These are phyloP conservation scores for Colletotrichum coccodes DNA, from an alignment of 2,329 filamentous ascomycete species.

Conservation along the genomic window DNA sequence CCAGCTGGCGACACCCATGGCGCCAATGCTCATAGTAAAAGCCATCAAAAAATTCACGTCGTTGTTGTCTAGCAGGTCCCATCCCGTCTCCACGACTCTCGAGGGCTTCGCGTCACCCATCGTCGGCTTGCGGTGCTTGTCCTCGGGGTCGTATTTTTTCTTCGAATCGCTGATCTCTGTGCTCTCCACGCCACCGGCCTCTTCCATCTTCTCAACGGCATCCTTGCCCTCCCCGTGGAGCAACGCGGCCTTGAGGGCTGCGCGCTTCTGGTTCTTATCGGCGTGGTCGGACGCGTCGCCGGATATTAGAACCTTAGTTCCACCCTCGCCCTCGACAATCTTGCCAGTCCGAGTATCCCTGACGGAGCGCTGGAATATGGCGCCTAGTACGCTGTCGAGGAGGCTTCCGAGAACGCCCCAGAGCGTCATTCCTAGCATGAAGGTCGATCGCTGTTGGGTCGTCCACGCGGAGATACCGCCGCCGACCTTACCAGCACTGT, in stretches of 20 bases:
- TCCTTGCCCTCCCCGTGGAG: slow-evolving; percentile 55
- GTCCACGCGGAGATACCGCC: slow-evolving; percentile 62
- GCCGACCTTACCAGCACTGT: slow-evolving; percentile 43
- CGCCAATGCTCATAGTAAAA: slow-evolving; percentile 79
- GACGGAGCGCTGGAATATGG: slow-evolving; percentile 85
- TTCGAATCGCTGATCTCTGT: slow-evolving; percentile 48
- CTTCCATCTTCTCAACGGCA: slow-evolving; percentile 49
- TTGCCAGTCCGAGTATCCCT: slow-evolving; percentile 85
- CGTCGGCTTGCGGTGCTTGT: slow-evolving; percentile 61
- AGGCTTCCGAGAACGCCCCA: slow-evolving; percentile 85
- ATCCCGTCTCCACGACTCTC: slow-evolving; percentile 71
- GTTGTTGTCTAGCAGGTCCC: slow-evolving; percentile 91
- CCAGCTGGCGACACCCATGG: slow-evolving; percentile 74
- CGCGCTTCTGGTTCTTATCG: slow-evolving; percentile 41
- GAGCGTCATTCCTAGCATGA: slow-evolving; percentile 69
- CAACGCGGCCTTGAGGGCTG: slow-evolving; percentile 52
- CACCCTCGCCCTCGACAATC: slow-evolving; percentile 88
- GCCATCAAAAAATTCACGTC: slow-evolving; percentile 96
- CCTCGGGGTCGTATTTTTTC: slow-evolving; percentile 58
- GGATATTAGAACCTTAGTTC: slow-evolving; percentile 65
- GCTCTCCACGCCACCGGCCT: slow-evolving; percentile 38
- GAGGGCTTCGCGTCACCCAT: slow-evolving; percentile 68
- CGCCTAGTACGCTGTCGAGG: slow-evolving; percentile 88
- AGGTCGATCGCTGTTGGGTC: slow-evolving; percentile 51
- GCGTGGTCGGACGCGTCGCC: slow-evolving; percentile 38